Base-by-base conservation (phyloP, 2,329 filamentous ascomycete species). In the Beauveria asiatica region DNA sequence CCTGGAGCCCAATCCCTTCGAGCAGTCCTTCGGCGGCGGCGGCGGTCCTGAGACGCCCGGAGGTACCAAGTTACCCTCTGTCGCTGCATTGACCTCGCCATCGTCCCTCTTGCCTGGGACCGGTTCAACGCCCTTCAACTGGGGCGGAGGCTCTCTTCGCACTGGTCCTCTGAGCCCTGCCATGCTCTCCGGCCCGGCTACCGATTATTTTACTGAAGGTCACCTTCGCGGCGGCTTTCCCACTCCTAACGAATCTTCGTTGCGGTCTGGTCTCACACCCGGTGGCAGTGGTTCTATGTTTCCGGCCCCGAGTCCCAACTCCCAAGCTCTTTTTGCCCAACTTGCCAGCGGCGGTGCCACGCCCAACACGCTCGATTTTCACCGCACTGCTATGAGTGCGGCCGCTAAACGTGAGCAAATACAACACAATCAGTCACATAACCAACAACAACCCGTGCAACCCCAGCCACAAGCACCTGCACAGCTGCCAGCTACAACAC, bases 231-330 rank as follows among this genome's bases (percentile, higher is more conserved):
- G 91, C 67, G 89, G 90, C 58, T 96, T 96, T 70, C 90, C 92
- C 5, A 97, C 94, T 4, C 93, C 93, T 1, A 97, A 97, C 83
- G 94, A 99, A 76, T 97, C 93, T 8, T 95, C 91, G 3, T 78
- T 97, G 57, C 83, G 94, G 62, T 94, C 92, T 62, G 94, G 94
- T 60, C 76, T 97, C 66, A 97, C 94, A 57, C 94, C 94, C 53
- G 94, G 94, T 62, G 93, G 93, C 66, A 92, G 92, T 72, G 93
- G 92, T 67, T 96, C 92, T 67, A 97, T 97, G 91, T 97, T 97
- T 78, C 92, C 93, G 60, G 90, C 88, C 59, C 88, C 91, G 2
- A 96, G 89, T 71, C 92, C 91, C 41, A 95, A 90, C 72, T 90
- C 90, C 0, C 88, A 92, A 76, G 88, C 89, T 55, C 76, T 97